phyloP scores from a whole-genome alignment of 768 basidiomycete species.

The Auriscalpium vulgare region DNA sequence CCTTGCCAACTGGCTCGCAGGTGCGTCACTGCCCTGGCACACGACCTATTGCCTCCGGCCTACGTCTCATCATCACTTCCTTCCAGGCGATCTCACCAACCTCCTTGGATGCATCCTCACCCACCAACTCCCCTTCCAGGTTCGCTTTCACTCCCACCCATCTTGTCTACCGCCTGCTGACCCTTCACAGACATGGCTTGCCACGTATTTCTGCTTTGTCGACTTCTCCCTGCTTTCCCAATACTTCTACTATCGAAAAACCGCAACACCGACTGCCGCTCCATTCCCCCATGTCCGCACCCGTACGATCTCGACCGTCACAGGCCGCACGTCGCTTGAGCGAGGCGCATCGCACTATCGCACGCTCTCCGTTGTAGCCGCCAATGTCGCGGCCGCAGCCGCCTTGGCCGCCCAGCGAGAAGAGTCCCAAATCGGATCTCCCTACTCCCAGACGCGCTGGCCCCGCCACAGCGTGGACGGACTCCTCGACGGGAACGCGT shows the following conservation, averaged over 20 bases:
- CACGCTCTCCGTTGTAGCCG: conserved; percentile 58
- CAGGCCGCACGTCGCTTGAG: conserved; percentile 44
- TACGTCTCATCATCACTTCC: background rate
- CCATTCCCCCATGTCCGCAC: conserved; percentile 32
- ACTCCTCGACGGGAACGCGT: conserved; percentile 15
- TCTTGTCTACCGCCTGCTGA: conserved; percentile 7
- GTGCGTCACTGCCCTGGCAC: conserved; percentile 31
- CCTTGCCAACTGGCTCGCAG: conserved; percentile 86
- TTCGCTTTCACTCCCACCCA: conserved; percentile 25
- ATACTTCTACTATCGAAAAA: conserved; percentile 64
- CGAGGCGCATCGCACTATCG: conserved; percentile 55
- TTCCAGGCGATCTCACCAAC: conserved; percentile 84
- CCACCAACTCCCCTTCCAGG: conserved; percentile 91
- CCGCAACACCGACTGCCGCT: conserved; percentile 26
- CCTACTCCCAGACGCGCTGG: conserved; percentile 20
- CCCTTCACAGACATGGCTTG: conserved; percentile 68
- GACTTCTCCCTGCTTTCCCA: conserved; percentile 73
- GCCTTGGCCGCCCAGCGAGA: conserved; percentile 62
- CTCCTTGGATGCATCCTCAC: conserved; percentile 88
- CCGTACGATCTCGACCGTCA: conserved; percentile 31
- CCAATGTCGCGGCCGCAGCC: conserved; percentile 65
- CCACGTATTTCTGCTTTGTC: conserved; percentile 81
- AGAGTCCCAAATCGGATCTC: conserved; percentile 15
- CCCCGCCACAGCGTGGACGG: conserved; percentile 23
- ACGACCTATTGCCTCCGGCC: conserved; percentile 2